These are phyloP conservation scores for Houttuynia cordata DNA, from an alignment of 164 flowering plant genomes.

Conservation along the genomic window DNA sequence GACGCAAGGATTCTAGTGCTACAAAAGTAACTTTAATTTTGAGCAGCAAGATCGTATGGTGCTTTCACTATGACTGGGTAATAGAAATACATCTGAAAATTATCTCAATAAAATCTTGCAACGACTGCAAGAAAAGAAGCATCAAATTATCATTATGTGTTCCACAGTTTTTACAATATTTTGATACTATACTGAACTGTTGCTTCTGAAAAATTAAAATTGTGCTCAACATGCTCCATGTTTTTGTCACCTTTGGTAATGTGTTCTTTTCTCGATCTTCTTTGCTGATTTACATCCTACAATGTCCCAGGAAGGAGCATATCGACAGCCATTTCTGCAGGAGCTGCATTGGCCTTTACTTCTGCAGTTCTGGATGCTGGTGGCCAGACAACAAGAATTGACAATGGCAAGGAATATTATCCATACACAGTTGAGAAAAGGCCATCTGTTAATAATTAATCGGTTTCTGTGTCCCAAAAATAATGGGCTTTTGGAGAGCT, in stretches of 20 bases:
- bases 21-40: no score
- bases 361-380: conserved; percentile 70
- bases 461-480: neutral
- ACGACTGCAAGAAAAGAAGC: no score
- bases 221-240: no score
- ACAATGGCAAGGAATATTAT: conserved; percentile 80
- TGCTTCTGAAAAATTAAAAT: no score
- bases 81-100: no score
- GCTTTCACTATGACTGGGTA: no score
- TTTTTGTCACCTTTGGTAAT: neutral
- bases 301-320: conserved; percentile 62
- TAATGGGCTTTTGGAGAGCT: neutral
- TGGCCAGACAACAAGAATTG: conserved; percentile 74
- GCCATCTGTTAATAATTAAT: conserved; percentile 14
- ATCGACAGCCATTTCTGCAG: conserved; percentile 70
- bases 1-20: no score
- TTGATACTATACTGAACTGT: no score
- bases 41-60: no score
- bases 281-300: neutral
- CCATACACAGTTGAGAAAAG: conserved; percentile 81
- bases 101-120: no score
- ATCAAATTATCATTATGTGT: no score
- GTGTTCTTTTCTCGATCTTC: neutral
- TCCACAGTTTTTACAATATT: neutral
- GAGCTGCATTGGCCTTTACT: conserved; percentile 77